These are phyloP conservation scores for Syzygium aromaticum DNA, from an alignment of 345 rosid species.

Conservation along the genomic window DNA sequence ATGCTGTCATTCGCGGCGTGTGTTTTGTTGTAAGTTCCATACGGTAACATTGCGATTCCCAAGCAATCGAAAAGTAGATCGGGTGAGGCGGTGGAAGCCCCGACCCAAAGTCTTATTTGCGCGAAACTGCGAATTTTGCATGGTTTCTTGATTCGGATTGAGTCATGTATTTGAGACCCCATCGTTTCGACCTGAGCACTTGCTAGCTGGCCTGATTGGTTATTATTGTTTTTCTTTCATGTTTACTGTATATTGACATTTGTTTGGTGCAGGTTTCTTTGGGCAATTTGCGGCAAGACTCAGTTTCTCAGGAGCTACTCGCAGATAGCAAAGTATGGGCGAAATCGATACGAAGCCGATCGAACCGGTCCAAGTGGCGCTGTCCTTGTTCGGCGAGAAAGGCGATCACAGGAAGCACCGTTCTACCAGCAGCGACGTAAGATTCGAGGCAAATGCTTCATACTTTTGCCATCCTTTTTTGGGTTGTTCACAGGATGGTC, in stretches of 20 bases:
- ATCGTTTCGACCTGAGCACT: neutral
- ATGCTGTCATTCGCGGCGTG: neutral
- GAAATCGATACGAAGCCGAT: constrained; percentile 48
- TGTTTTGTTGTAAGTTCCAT: neutral
- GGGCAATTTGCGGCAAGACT: neutral
- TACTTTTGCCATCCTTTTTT: neutral
- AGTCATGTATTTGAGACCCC: neutral
- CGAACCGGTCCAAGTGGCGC: constrained; percentile 42
- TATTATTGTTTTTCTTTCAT: neutral
- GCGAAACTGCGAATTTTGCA: neutral
- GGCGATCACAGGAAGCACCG: constrained; percentile 16
- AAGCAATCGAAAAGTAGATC: neutral
- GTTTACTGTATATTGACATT: rapidly evolving
- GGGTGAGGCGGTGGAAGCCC: neutral
- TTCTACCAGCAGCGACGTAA: constrained; percentile 18
- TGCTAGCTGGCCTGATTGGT: neutral
- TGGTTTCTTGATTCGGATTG: neutral
- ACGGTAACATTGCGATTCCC: neutral
- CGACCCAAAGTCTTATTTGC: neutral
- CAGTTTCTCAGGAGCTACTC: neutral
- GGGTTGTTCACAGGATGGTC: neutral
- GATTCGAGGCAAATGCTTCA: neutral
- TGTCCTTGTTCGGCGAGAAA: constrained; percentile 26
- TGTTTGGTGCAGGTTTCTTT: neutral
- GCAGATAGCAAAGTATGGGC: constrained; percentile 11